Evolutionary conservation across 768 basidiomycete genomes (phyloP), one percentile per base, ranked within the genome.

Genomic region (Scleroderma citrinum): DNA sequence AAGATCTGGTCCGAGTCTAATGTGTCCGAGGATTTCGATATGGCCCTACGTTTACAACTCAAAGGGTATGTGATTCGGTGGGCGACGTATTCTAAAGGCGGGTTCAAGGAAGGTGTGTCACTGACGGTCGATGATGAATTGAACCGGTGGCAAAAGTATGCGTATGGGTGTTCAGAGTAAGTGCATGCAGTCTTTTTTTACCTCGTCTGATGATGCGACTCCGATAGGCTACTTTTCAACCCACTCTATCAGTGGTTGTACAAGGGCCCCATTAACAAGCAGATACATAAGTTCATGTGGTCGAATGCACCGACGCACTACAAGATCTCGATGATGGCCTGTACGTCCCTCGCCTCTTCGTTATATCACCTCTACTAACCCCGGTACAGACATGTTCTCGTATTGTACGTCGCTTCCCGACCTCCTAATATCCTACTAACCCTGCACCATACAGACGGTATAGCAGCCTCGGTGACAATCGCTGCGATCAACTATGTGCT

Each of bases 61-160:
- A 63, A 80, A 59, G 86, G 83, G 0, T 89, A 87, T 61, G 81
- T 78, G 55, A 87, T 90, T 54, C 82, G 86, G 63, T 71, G 87
- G 91, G 85, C 90, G 24, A 88, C 87, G 0, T 94, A 94, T 64
- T 85, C 82, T 1, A 76, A 86, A 19, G 82, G 89, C 42, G 86
- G 81, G 2, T 94, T 93, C 73, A 87, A 92, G 69, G 92, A 95
- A 60, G 92, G 92, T 53, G 92, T 95, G 17, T 88, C 86, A 0
- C 71, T 95, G 14, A 93, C 92, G 0, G 83, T 82, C 47, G 90
- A 92, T 45, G 92, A 95, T 59, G 92, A 95, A 64, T 70, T 95
- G 8, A 93, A 93, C 58, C 68, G 92, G 2, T 95, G 92, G 92
- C 89, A 93, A 53, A 95, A 93, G 62, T 90, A 89, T 52, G 73